Base-by-base conservation (phyloP, 768 basidiomycete genomes). In the Boletus speciosus region DNA sequence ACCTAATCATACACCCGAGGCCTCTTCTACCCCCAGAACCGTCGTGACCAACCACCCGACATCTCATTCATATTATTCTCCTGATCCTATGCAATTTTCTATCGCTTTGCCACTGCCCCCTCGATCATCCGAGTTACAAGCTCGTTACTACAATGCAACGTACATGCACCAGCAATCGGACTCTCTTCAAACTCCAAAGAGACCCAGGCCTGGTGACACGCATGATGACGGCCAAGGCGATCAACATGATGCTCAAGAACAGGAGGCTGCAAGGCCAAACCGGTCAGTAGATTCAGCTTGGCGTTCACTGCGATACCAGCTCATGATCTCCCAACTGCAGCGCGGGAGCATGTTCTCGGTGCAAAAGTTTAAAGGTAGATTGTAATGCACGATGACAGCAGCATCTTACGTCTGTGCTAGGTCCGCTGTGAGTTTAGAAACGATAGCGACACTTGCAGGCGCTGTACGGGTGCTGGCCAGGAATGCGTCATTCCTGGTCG, bases 401-500 rank as follows among this genome's bases (percentile, higher is more conserved):
- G 4, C n/a, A 36, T 49, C 58, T 58, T 19, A 58, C 9, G 1
- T 37, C 8, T 49, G 27, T 39, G 73, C 57, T 76, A 89, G 76
- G 88, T 90, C 53, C 83, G 80, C 60, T 92, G 89, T 66, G 88
- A 90, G 68, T 86, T 88, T 69, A 81, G 75, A 66, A 80, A 80
- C 14, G 85, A 87, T 47, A 81, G 77, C 14, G 87, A 90, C 61
- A 82, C 82, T 3, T 92, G 89, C 70, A 88, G 82, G 64, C 83
- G 89, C 11, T 92, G 89, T 62, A 68, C 80, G 51, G 81, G 81
- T 55, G 85, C 85, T 10, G 81, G 80, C 6, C 83, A 88, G 52
- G 86, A 88, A 48, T 92, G 89, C 60, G 72, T 84, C 39, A 88
- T 87, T 47, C 89, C 89, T n/a, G 89, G 88, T n/a, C 78, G 86